Percentiles rank a stretch among this genome's conserved stretches.
Conservation (phyloP, 2,329 filamentous ascomycete species). For the Fusarium sp. region DNA sequence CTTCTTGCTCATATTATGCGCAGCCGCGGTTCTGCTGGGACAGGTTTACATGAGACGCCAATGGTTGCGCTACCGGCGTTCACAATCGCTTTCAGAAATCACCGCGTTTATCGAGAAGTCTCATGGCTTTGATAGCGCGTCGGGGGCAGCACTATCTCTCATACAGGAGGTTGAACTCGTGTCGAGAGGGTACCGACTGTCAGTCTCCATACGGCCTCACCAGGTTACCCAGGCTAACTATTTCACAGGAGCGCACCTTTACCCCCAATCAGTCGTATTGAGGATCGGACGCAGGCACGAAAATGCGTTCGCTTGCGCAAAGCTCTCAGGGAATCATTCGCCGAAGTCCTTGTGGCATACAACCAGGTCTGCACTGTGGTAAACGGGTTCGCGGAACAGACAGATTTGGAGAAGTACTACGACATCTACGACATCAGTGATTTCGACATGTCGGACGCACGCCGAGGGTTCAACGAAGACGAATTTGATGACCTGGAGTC, state of each 20-base stretch:
- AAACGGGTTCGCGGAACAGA: constrained; percentile 81
- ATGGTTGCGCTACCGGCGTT: constrained; percentile 84
- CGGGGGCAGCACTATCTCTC: constrained; percentile 82
- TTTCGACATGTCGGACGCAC: constrained; percentile 80
- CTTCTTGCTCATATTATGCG: constrained; percentile 65
- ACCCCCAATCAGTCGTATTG: constrained; percentile 92
- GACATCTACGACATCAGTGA: constrained; percentile 89
- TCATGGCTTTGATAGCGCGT: constrained; percentile 85
- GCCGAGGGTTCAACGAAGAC: constrained; percentile 74
- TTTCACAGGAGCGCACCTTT: constrained; percentile 82
- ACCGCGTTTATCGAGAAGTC: constrained; percentile 80
- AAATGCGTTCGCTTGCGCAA: constrained; percentile 87
- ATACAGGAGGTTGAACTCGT: constrained; percentile 97
- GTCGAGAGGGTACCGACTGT: constrained; percentile 90
- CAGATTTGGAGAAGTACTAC: constrained; percentile 91
- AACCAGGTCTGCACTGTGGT: constrained; percentile 79
- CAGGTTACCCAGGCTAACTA: constrained; percentile 6
- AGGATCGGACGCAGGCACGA: constrained; percentile 84
- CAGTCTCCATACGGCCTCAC: constrained; percentile 52
- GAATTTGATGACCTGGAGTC: constrained; percentile 84
- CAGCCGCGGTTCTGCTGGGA: constrained; percentile 69
- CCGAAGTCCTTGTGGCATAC: constrained; percentile 79
- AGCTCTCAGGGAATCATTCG: constrained; percentile 79
- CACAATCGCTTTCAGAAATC: constrained; percentile 80
- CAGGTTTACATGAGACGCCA: constrained; percentile 84